Evolutionary conservation across 768 basidiomycete genomes (phyloP).

Genomic region (Candolleomyces efflorescens): DNA sequence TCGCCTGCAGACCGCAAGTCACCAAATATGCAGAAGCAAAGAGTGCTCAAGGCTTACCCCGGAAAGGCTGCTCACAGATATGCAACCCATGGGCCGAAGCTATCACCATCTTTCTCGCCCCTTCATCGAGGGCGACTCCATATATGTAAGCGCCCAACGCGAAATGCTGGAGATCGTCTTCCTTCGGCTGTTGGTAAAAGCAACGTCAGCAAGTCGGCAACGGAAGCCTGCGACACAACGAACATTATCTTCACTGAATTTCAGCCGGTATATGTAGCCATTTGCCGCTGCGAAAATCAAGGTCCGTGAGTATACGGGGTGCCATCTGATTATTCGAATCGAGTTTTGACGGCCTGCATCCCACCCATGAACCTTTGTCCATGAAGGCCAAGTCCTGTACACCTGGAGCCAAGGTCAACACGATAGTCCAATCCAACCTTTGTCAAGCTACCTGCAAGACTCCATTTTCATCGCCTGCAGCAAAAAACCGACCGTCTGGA

Average conservation of each 20-base stretch:
- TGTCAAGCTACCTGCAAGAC: background rate
- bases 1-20: background rate
- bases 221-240: background rate
- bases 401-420: background rate
- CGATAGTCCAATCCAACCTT: background rate
- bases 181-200: background rate
- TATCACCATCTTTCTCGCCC: background rate
- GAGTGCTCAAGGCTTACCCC: background rate
- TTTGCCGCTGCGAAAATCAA: background rate
- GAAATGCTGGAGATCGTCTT: background rate
- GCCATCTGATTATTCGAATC: background rate
- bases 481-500: background rate
- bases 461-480: background rate
- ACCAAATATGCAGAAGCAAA: background rate
- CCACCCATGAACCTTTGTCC: background rate
- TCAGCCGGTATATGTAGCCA: background rate
- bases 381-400: background rate
- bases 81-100: background rate
- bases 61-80: background rate
- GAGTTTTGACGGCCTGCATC: background rate
- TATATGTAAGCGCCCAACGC: background rate
- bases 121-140: background rate
- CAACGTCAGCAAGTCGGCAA: background rate
- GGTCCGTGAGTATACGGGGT: background rate
- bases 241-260: background rate